These are phyloP conservation scores for Calonectria pseudoreteaudii DNA, from an alignment of 2,329 filamentous ascomycete species.

Conservation along the genomic window DNA sequence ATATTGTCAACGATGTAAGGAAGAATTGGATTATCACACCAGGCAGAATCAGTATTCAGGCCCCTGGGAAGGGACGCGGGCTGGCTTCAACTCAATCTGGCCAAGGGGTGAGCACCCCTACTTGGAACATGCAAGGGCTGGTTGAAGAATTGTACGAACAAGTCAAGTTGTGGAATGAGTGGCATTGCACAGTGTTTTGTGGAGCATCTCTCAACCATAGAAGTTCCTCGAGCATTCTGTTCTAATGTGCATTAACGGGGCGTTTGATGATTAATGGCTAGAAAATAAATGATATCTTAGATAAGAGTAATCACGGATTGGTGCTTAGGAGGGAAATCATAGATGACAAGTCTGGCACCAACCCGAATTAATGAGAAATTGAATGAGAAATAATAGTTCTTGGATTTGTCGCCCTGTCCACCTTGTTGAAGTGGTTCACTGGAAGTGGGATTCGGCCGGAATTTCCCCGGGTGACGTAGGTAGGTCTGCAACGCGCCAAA, in stretches of 20 bases:
- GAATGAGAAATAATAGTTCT: not conserved
- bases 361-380: not conserved
- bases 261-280: slow-evolving; percentile 27
- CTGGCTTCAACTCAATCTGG: slow-evolving; percentile 49
- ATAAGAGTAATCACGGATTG: slow-evolving; percentile 16
- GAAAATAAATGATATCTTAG: slow-evolving; percentile 20
- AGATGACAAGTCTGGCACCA: not conserved
- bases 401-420: not conserved
- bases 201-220: not conserved
- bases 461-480: slow-evolving; percentile 44
- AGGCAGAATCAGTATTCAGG: slow-evolving; percentile 52
- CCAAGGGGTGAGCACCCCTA: slow-evolving; percentile 48
- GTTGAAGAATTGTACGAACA: slow-evolving; percentile 46
- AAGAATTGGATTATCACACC: slow-evolving; percentile 56
- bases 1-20: slow-evolving; percentile 58
- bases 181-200: slow-evolving; percentile 44
- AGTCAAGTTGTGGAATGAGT: slow-evolving; percentile 49
- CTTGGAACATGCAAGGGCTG: slow-evolving; percentile 48
- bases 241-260: slow-evolving; percentile 42
- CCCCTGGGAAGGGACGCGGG: slow-evolving; percentile 48
- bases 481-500: slow-evolving; percentile 39
- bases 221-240: slow-evolving; percentile 34
- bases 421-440: not conserved
- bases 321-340: slow-evolving; percentile 15
- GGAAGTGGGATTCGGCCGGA: slow-evolving; percentile 29